A percentile compares a stretch with the other conserved stretches of the same genome.
phyloP scores from a whole-genome alignment of 31 red algal genomes.

The Odonthalia washingtoniensis region DNA sequence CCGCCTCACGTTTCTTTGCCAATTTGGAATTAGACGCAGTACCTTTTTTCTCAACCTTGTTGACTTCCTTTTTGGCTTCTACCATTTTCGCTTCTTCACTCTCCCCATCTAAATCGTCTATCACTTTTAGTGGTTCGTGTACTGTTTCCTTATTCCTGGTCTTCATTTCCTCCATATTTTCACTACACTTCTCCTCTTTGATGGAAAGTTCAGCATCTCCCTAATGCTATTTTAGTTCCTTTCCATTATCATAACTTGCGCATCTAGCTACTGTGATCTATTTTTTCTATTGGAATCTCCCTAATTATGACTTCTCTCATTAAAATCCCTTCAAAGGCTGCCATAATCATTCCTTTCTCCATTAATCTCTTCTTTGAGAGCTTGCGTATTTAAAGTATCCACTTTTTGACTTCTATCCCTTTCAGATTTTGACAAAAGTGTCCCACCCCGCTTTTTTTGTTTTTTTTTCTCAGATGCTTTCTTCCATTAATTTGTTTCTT shows the following conservation, averaged over 20 bases:
- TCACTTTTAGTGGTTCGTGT: neutral
- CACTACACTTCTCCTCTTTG: neutral
- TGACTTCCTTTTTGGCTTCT: neutral
- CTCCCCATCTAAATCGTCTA: neutral
- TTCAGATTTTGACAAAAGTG: no score
- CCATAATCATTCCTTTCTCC: neutral
- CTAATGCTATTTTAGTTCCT: neutral
- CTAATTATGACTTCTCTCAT: neutral
- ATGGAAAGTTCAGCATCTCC: neutral
- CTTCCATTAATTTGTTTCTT: no score
- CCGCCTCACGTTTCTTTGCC: neutral
- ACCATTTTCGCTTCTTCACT: neutral
- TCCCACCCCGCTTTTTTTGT: no score
- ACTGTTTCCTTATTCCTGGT: neutral
- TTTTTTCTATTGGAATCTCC: neutral
- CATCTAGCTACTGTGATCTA: neutral
- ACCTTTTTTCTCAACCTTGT: neutral
- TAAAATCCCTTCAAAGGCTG: neutral
- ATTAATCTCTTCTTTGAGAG: no score
- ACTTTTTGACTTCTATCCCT: no score
- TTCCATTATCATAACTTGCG: neutral
- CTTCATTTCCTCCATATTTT: neutral
- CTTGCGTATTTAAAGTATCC: no score
- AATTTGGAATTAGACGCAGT: neutral
- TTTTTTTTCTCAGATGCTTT: no score